Evolutionary conservation across 768 basidiomycete species (phyloP), one percentile per base, ranked within the genome.

Genomic region (Amanita rubescens): DNA sequence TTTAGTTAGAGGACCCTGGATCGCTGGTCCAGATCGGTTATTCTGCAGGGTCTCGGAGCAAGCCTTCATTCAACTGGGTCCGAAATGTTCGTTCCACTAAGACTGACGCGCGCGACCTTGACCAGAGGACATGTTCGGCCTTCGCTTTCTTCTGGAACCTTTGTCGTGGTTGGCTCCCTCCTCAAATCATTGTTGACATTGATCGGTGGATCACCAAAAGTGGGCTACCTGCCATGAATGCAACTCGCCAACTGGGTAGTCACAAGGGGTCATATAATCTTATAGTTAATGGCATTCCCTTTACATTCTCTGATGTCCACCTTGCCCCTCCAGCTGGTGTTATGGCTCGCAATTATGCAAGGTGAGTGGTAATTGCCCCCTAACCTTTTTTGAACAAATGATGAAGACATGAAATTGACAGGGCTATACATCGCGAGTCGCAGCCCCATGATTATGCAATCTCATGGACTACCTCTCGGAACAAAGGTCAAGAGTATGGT

Each of bases 1-100:
- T n/a, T n/a, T n/a, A n/a, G n/a, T n/a, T 41, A 11, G 58, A 63
- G 27, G 60, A 63, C 41, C 49, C 60, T 32, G 58, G 60, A 8
- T 51, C 49, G 6, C 33, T 60, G 3, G 49, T 55, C 5, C 62
- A 20, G n/a, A n/a, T n/a, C n/a, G n/a, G n/a, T n/a, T n/a, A n/a
- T n/a, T n/a, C n/a, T n/a, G n/a, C n/a, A n/a, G 57, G 58, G 10
- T 43, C 51, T 2, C 49, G 45, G 2, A 54, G 50, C 14, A 9
- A 22, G 30, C 58, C 58, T 22, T 9, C 17, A 1, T 60, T 63
- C 33, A 30, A 59, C 24, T 61, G 60, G 58, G 62, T 54, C 6
- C 12, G 48, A 1, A 63, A 63, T 17, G 7, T 63, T 7, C 5
- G 32, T 10, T 30, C n/a, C 10, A 55, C 7, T 27, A 49, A 17